phyloP scores from a whole-genome alignment of 371 early-diverging fungal species.

The Mortierella sp. region DNA sequence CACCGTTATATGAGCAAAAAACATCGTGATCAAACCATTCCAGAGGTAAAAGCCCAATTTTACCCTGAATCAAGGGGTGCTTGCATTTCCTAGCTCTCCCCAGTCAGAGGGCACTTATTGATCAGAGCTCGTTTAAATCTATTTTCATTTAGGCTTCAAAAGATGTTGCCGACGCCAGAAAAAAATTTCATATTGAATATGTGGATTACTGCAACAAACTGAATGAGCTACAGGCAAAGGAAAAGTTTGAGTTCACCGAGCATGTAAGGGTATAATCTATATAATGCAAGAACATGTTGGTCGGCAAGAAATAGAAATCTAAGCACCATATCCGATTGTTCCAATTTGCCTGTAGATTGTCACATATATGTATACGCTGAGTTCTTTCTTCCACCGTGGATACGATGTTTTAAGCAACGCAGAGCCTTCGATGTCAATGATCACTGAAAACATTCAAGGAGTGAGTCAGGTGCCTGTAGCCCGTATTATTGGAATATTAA shows the following conservation, averaged over 20 bases:
- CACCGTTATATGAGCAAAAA: constrained; percentile 73
- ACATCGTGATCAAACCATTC: constrained; percentile 68
- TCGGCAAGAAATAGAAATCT: background rate
- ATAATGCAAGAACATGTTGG: no score
- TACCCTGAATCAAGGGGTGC: constrained; percentile 30
- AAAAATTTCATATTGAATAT: constrained; percentile 70
- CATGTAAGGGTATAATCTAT: constrained; percentile 65
- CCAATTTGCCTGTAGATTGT: constrained; percentile 29
- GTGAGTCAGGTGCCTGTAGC: constrained; percentile 11
- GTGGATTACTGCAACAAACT: constrained; percentile 76
- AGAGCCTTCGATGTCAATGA: constrained; percentile 49
- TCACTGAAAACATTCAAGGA: constrained; percentile 50
- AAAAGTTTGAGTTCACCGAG: constrained; percentile 82
- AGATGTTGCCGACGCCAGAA: constrained; percentile 71
- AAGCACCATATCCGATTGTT: background rate
- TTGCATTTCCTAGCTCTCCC: background rate
- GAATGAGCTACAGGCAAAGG: constrained; percentile 75
- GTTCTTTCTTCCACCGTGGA: constrained; percentile 54
- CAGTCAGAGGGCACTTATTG: background rate
- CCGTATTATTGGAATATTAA: background rate
- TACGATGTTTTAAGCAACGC: constrained; percentile 42
- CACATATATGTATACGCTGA: constrained; percentile 57
- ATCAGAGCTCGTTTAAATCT: background rate
- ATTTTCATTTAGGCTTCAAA: constrained; percentile 60
- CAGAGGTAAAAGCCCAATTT: constrained; percentile 60